Percentiles rank a stretch among this genome's conserved stretches.
Conservation (phyloP, 345 rosid species). For the Kernera saxatilis region DNA sequence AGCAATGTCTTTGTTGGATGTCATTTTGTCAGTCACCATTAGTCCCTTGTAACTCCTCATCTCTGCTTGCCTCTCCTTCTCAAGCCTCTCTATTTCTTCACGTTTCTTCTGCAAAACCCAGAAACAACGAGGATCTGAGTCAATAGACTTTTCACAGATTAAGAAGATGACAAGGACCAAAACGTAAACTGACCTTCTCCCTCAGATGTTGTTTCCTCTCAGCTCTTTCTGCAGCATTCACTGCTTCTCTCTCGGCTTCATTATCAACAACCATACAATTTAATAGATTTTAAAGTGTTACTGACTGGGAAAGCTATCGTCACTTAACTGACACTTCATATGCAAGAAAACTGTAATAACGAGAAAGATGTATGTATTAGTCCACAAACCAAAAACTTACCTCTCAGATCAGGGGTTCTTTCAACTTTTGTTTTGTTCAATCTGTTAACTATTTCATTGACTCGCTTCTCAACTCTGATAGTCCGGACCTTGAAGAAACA, state of each 20-base stretch:
- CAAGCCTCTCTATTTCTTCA: slow-evolving; percentile 84
- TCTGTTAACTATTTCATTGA: slow-evolving; percentile 87
- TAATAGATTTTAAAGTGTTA: not conserved
- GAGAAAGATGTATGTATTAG: not conserved
- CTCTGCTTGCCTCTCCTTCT: slow-evolving; percentile 90
- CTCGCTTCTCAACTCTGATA: slow-evolving; percentile 86
- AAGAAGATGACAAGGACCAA: not conserved
- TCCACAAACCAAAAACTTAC: slow-evolving; percentile 29
- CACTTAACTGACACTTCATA: not conserved
- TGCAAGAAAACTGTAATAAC: not conserved
- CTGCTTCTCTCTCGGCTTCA: slow-evolving; percentile 94
- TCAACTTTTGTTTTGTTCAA: slow-evolving; percentile 93
- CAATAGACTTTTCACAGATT: not conserved
- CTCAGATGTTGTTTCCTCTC: slow-evolving; percentile 81
- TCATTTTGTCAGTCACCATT: slow-evolving; percentile 96
- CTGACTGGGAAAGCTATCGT: not conserved
- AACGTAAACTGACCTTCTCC: slow-evolving; percentile 58
- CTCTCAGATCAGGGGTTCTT: slow-evolving; percentile 88
- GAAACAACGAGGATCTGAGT: not conserved
- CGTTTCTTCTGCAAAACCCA: slow-evolving; percentile 65
- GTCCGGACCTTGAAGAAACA: slow-evolving; percentile 61
- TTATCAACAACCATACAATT: not conserved
- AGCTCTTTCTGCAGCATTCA: slow-evolving; percentile 84
- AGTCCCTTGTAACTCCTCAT: slow-evolving; percentile 92
- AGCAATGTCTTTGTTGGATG: slow-evolving; percentile 90